These are phyloP conservation scores for Schizosaccharomyces octosporus DNA, from an alignment of 805 yeast species.

Conservation along the genomic window DNA sequence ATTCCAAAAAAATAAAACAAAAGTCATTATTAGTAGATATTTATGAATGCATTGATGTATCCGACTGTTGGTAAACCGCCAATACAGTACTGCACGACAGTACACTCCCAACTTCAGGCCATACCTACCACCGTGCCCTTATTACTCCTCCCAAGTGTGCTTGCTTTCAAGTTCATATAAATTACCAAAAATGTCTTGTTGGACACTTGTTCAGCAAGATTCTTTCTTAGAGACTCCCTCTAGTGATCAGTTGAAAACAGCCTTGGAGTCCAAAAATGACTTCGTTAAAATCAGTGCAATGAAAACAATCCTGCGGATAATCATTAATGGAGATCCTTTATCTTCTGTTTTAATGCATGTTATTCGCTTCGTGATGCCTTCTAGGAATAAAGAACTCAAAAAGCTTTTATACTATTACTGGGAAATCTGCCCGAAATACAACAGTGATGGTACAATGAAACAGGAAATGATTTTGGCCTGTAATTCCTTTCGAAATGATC, in stretches of 20 bases:
- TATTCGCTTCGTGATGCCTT: constrained; percentile 92
- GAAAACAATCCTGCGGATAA: constrained; percentile 63
- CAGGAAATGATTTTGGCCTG: constrained; percentile 94
- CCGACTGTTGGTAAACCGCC: too few relatives aligned
- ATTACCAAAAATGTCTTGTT: background rate
- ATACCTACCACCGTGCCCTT: too few relatives aligned
- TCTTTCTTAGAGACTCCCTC: constrained; percentile 17
- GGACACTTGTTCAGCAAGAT: background rate
- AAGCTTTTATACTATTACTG: constrained; percentile 83
- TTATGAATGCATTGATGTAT: too few relatives aligned
- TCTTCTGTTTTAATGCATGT: constrained; percentile 74
- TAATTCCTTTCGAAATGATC: constrained; percentile 89
- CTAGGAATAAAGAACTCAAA: constrained; percentile 70
- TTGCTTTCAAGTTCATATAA: background rate
- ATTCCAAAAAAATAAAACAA: too few relatives aligned
- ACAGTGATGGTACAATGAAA: constrained; percentile 54
- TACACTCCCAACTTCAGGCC: too few relatives aligned
- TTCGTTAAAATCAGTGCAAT: constrained; percentile 70
- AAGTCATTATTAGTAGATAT: too few relatives aligned
- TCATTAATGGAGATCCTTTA: constrained; percentile 80
- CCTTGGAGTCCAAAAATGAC: constrained; percentile 73
- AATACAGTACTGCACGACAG: too few relatives aligned
- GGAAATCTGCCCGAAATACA: constrained; percentile 91
- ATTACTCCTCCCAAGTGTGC: background rate
- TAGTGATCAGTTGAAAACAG: constrained; percentile 46